These are phyloP conservation scores for Thalassiosira allenii DNA, from an alignment of 352 stramenopile genomes.

Conservation along the genomic window DNA sequence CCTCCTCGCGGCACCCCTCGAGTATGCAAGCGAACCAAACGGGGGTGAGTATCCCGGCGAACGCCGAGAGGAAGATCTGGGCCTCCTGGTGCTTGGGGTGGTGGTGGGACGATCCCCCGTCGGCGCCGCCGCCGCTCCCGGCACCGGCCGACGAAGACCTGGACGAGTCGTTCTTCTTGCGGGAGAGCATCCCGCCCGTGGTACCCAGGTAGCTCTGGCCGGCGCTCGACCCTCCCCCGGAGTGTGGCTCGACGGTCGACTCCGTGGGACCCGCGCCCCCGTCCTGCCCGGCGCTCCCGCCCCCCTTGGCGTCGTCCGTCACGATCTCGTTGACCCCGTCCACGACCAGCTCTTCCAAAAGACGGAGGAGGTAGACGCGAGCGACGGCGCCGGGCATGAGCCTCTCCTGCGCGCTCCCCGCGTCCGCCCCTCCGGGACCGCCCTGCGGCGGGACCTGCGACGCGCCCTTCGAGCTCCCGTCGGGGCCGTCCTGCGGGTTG, in stretches of 20 bases:
- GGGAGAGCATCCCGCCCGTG: constrained; percentile 33
- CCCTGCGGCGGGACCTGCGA: too few relatives aligned
- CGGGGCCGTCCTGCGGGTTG: too few relatives aligned
- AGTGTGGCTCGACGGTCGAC: constrained; percentile 67
- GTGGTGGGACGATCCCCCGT: constrained; percentile 5
- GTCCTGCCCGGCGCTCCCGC: constrained; percentile 25
- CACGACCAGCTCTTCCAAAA: constrained; percentile 86
- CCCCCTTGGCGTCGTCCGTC: constrained; percentile 51
- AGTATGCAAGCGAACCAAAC: constrained; percentile 87
- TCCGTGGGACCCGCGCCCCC: constrained; percentile 53
- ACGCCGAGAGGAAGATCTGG: constrained; percentile 84
- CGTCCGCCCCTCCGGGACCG: too few relatives aligned
- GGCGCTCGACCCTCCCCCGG: constrained; percentile 70
- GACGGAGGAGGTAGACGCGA: constrained; percentile 84
- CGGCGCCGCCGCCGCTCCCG: constrained; percentile 35
- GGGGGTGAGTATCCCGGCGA: constrained; percentile 83
- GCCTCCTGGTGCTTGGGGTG: constrained; percentile 86
- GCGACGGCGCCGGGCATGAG: constrained; percentile 75
- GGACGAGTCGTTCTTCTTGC: constrained; percentile 48
- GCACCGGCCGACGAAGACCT: not conserved
- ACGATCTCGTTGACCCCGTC: constrained; percentile 88
- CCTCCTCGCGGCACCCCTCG: constrained; percentile 85
- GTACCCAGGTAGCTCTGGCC: constrained; percentile 75
- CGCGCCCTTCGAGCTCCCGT: too few relatives aligned
- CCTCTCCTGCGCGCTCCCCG: constrained; percentile 44